Percentiles rank a stretch among this genome's conserved stretches.
These are phyloP conservation scores for Inga leiocalycina DNA, from an alignment of 306 rosid genomes.

Conservation along the genomic window DNA sequence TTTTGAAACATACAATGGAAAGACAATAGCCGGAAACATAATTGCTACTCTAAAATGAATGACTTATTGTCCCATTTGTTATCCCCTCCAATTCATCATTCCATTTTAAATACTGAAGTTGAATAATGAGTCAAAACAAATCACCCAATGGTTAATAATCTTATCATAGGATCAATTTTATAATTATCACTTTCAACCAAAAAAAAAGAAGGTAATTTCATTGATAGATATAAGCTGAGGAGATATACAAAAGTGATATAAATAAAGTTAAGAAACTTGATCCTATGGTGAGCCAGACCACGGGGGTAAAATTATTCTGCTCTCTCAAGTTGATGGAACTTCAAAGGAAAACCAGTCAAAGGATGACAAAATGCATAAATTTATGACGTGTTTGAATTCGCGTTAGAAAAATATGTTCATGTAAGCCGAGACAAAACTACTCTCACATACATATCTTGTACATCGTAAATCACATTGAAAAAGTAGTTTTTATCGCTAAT, in stretches of 20 bases:
- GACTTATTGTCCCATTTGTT: not conserved
- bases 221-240: no score
- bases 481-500: no score
- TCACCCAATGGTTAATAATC: not conserved
- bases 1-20: no score
- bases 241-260: no score
- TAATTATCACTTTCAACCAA: not conserved
- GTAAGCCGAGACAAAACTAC: no score
- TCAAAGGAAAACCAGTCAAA: slow-evolving; percentile 3
- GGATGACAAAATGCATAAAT: not conserved
- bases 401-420: no score
- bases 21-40: no score
- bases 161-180: not conserved
- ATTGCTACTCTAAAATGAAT: not conserved
- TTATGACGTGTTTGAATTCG: no score
- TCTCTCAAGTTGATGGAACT: not conserved
- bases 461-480: no score
- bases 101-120: not conserved
- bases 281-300: no score
- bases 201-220: not conserved
- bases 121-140: not conserved
- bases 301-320: not conserved
- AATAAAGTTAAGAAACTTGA: no score
- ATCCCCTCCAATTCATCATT: not conserved
- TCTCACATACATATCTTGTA: no score